Conservation (phyloP, 1,284 basidiomycete species). For the Apiotrichum akiyoshidainum region DNA sequence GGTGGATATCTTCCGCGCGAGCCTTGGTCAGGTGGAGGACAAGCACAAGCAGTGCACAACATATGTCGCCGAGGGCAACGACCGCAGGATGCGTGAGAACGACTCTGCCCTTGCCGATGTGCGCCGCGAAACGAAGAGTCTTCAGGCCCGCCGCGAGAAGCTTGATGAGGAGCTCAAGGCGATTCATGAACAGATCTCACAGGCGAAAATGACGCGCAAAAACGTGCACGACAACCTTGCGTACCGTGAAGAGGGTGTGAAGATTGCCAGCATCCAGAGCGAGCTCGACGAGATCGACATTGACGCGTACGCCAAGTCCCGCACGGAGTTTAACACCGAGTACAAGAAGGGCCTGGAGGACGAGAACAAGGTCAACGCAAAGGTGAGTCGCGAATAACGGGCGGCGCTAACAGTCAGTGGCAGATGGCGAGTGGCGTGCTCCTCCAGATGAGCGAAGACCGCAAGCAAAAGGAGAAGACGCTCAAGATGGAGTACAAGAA, state of each 20-base stretch:
- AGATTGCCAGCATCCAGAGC: constrained; percentile 65
- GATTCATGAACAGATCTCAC: constrained; percentile 54
- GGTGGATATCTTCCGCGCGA: constrained; percentile 35
- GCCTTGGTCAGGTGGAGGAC: constrained; percentile 36
- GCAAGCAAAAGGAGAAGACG: constrained; percentile 67
- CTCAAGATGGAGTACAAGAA: constrained; percentile 78
- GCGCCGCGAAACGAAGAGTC: constrained; percentile 50
- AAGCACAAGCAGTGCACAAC: constrained; percentile 40
- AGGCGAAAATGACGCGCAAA: constrained; percentile 64
- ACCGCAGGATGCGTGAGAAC: constrained; percentile 63
- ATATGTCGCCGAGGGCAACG: constrained; percentile 69
- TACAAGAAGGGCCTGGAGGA: constrained; percentile 65
- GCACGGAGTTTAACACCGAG: constrained; percentile 76
- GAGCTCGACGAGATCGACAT: constrained; percentile 75
- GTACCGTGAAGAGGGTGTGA: constrained; percentile 65
- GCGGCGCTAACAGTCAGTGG: constrained; percentile 57
- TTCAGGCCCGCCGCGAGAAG: constrained; percentile 57
- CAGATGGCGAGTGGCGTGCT: constrained; percentile 78
- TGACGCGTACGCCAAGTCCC: constrained; percentile 73
- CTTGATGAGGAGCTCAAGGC: constrained; percentile 58
- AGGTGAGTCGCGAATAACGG: constrained; percentile 53
- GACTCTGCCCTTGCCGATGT: constrained; percentile 57
- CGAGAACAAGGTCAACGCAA: constrained; percentile 55
- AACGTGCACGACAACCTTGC: constrained; percentile 85
- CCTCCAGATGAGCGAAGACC: constrained; percentile 66